Percentiles rank a stretch among this genome's conserved stretches.
phyloP scores from a whole-genome alignment of 1,284 basidiomycete genomes.

The Porogramme epimiltina region DNA sequence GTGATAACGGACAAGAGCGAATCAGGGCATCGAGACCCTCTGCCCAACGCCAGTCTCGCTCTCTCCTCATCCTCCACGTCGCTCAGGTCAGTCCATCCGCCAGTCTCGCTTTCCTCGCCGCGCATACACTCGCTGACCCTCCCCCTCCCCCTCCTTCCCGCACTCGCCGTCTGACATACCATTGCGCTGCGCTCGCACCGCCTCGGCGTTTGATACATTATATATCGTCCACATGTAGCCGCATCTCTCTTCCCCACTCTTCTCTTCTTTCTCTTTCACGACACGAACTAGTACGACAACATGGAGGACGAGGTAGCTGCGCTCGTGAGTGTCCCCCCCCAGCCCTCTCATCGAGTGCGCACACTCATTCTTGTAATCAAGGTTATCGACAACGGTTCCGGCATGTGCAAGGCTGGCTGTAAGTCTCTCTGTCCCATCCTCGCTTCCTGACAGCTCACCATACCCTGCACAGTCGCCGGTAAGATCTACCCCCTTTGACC shows the following conservation, averaged over 20 bases:
- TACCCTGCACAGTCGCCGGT: conserved; percentile 49
- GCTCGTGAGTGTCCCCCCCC: conserved; percentile 30
- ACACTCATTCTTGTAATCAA: conserved; percentile 12
- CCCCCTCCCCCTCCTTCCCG: conserved; percentile 5
- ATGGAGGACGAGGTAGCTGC: conserved; percentile 40
- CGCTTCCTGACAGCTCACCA: conserved; percentile 20
- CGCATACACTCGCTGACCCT: conserved; percentile 12
- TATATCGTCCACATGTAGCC: conserved; percentile 1
- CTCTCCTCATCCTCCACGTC: conserved; percentile 14
- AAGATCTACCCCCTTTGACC: conserved; percentile 15
- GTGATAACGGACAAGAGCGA: conserved; percentile 31
- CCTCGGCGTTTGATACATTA: conserved; percentile 19
- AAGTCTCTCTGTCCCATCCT: conserved; percentile 33
- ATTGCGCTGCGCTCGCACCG: conserved; percentile 22
- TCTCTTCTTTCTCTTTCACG: conserved; percentile 25
- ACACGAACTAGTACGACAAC: conserved; percentile 31
- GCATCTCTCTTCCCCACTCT: conserved; percentile 12
- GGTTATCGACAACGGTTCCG: conserved; percentile 87
- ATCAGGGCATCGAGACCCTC: conserved; percentile 28
- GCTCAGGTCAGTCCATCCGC: conserved; percentile 14
- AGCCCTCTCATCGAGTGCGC: neutral
- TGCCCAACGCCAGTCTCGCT: conserved; percentile 27
- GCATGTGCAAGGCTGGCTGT: conserved; percentile 95
- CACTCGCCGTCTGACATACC: neutral
- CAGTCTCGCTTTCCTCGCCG: conserved; percentile 3